Percentiles rank a stretch among this genome's conserved stretches.
phyloP scores from a whole-genome alignment of 306 rosid genomes.

The Corylus avellana region DNA sequence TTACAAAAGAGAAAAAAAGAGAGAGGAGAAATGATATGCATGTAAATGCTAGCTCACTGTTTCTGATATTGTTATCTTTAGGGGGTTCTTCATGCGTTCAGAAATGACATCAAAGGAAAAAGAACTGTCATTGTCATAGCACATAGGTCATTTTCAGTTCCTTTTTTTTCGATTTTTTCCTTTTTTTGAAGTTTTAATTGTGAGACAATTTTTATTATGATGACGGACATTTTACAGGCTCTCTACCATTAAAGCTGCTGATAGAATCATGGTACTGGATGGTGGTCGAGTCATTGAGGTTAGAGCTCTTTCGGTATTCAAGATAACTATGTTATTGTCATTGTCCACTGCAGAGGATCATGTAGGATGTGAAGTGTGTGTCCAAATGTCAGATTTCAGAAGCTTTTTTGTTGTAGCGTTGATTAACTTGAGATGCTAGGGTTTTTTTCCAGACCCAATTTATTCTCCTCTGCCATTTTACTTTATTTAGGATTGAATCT shows the following conservation, averaged over 20 bases:
- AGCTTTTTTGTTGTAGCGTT: not conserved
- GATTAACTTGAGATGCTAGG: not conserved
- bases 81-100: constrained; percentile 37
- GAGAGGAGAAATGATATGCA: not conserved
- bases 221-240: constrained; percentile 29
- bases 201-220: not conserved
- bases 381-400: not conserved
- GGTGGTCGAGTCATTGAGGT: constrained; percentile 47
- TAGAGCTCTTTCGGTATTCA: constrained; percentile 1
- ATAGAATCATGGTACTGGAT: constrained; percentile 49
- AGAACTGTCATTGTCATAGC: constrained; percentile 48
- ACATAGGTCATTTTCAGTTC: constrained; percentile 32
- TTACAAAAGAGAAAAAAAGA: not conserved
- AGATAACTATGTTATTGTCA: not conserved
- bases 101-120: constrained; percentile 25
- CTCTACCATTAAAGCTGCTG: constrained; percentile 47
- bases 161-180: too few relatives aligned
- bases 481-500: not conserved
- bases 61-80: constrained; percentile 9
- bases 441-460: not conserved
- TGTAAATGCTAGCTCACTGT: not conserved
- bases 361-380: not conserved
- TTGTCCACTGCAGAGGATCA: not conserved
- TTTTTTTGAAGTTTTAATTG: not conserved
- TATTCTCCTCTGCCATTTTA: not conserved